phyloP scores from a whole-genome alignment of 441 rosid species.

The Populus tomentosa region DNA sequence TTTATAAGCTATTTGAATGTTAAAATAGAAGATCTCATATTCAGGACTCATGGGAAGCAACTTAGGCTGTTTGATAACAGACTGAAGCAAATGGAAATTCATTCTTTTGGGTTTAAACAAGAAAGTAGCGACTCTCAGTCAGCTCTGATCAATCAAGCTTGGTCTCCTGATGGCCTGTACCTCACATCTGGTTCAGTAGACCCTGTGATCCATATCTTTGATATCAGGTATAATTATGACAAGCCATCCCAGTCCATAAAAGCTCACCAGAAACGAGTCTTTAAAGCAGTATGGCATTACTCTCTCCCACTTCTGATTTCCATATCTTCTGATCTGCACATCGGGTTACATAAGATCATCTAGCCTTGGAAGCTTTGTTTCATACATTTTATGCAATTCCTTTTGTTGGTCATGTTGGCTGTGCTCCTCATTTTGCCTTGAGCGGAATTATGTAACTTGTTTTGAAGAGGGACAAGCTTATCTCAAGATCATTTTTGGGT shows the following conservation, averaged over 20 bases:
- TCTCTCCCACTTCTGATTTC: constrained; percentile 68
- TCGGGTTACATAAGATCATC: constrained; percentile 68
- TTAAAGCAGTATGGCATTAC: constrained; percentile 80
- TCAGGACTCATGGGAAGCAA: constrained; percentile 79
- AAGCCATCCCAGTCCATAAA: constrained; percentile 77
- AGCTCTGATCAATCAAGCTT: constrained; percentile 81
- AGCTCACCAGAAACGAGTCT: constrained; percentile 87
- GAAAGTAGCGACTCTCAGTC: constrained; percentile 93
- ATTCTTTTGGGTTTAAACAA: constrained; percentile 91
- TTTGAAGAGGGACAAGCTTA: not conserved
- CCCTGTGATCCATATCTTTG: constrained; percentile 82
- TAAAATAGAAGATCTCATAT: constrained; percentile 7
- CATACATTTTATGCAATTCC: not conserved
- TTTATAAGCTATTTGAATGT: not conserved
- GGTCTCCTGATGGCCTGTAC: constrained; percentile 91
- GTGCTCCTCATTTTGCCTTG: not conserved
- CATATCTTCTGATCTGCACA: constrained; percentile 78
- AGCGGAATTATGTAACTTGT: not conserved
- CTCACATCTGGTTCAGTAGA: constrained; percentile 87
- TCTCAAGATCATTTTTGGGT: not conserved
- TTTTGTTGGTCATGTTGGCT: not conserved
- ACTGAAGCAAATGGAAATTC: constrained; percentile 71
- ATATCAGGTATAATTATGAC: constrained; percentile 68
- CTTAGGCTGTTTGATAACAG: constrained; percentile 74
- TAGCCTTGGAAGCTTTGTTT: not conserved